Evolutionary conservation across 2,329 filamentous ascomycete species (phyloP), one percentile per base, ranked within the genome.

Genomic region (Arachnopeziza araneosa): DNA sequence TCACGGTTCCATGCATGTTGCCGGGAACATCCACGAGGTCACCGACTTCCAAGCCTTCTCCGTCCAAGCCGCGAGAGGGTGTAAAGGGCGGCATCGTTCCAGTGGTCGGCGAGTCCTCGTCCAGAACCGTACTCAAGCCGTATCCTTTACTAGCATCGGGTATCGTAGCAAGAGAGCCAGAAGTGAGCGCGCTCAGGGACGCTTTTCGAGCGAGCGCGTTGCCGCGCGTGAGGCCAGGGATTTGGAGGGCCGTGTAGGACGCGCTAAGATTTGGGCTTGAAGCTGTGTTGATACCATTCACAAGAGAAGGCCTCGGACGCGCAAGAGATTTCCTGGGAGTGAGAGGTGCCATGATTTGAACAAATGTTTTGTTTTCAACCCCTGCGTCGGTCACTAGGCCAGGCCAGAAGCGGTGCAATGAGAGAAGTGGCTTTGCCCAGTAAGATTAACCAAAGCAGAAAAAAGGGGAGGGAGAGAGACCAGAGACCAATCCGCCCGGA

Each of bases 21-120:
- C 95, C 95, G 1, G 93, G 93, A 53, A 97, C 93, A 67, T 97
- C 93, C 63, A 97, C 93, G 36, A 80, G 74, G 72, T 97, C 93
- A 66, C 93, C 93, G 50, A 95, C 80, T 64, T 86, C 82, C 62
- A 96, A 77, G 56, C 82, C 80, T 59, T 76, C 75, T 66, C 72
- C 78, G 66, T 78, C 75, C 59, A 73, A 74, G 57, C 71, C 76
- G 75, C 81, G 77, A 58, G 77, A 78, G 24, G 84, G 83, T 0
- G 83, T 85, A 56, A 78, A 72, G 32, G 81, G 83, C 55, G 78
- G 76, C 79, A 84, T 84, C 57, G 73, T 80, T 72, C 63, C 67
- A 70, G 70, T 71, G 63, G 75, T 70, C 74, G 59, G 54, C 24
- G 64, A 63, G 52, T 70, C 67, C 69, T 78, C 75, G 69, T 76